Evolutionary conservation across 768 basidiomycete species (phyloP).

Genomic region (Inosperma sp.): DNA sequence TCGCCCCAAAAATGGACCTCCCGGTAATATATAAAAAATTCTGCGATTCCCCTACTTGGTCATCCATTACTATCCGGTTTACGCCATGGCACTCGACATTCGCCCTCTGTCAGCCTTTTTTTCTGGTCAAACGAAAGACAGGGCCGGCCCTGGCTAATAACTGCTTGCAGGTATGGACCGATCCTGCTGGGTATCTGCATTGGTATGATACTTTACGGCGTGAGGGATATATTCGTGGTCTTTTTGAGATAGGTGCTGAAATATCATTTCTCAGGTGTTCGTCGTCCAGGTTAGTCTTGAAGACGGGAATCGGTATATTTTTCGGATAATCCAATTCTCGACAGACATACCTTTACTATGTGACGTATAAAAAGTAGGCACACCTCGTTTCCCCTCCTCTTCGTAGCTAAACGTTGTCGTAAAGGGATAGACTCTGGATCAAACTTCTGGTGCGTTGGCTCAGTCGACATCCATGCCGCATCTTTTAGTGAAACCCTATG

Average conservation of each 20-base stretch:
- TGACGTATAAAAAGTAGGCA: constrained; percentile 36
- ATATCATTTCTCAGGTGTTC: constrained; percentile 27
- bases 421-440: constrained; percentile 41
- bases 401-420: not conserved
- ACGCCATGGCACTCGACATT: no score
- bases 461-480: not conserved
- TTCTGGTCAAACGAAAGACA: no score
- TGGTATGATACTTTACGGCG: constrained; percentile 46
- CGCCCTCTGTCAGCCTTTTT: no score
- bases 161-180: constrained; percentile 40
- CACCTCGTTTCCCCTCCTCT: not conserved
- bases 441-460: constrained; percentile 34
- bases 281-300: constrained; percentile 31
- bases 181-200: constrained; percentile 41
- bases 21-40: no score
- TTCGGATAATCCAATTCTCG: not conserved
- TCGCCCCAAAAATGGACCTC: no score
- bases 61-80: no score
- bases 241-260: not conserved
- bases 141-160: no score
- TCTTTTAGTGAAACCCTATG: not conserved
- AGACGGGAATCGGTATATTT: no score
- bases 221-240: constrained; percentile 22
- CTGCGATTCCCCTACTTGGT: no score
- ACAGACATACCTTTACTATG: constrained; percentile 36